These are phyloP conservation scores for Nannochloropsis gaditana DNA, from an alignment of 108 stramenopile genomes.

Conservation along the genomic window DNA sequence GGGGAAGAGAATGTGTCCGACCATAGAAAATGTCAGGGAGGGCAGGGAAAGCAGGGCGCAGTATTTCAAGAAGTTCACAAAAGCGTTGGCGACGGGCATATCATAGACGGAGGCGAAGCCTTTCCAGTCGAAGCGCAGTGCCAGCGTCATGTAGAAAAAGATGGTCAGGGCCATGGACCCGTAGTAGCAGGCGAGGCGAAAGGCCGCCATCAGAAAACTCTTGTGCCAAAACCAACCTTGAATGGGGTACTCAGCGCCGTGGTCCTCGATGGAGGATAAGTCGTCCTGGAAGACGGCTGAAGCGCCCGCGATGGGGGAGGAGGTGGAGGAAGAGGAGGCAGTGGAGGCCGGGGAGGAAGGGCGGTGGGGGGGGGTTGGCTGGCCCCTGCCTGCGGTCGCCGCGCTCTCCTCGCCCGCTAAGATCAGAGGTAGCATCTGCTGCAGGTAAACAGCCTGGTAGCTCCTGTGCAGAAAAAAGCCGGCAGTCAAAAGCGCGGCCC, in stretches of 20 bases:
- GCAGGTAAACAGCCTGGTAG: neutral
- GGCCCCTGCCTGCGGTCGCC: neutral
- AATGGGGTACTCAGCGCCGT: neutral
- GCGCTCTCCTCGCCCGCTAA: neutral
- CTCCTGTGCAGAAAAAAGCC: neutral
- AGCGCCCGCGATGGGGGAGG: neutral
- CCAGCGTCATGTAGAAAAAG: conserved; percentile 3
- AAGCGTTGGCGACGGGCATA: conserved; percentile 15
- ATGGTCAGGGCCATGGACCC: neutral
- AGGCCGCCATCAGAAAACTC: neutral
- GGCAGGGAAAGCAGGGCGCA: neutral
- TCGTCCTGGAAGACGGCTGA: neutral
- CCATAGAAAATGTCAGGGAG: neutral
- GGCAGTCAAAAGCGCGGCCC: neutral
- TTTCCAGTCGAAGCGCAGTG: conserved; percentile 19
- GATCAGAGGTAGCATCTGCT: neutral
- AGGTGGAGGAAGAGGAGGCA: neutral
- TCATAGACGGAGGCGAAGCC: neutral
- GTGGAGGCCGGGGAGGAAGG: neutral
- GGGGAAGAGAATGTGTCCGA: neutral
- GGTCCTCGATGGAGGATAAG: neutral
- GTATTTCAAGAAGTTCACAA: conserved; percentile 8
- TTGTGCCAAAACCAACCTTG: neutral
- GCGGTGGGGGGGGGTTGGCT: neutral
- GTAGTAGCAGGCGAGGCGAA: neutral